Conservation (phyloP, 805 yeast species). For the Metschnikowia amazonensis region DNA sequence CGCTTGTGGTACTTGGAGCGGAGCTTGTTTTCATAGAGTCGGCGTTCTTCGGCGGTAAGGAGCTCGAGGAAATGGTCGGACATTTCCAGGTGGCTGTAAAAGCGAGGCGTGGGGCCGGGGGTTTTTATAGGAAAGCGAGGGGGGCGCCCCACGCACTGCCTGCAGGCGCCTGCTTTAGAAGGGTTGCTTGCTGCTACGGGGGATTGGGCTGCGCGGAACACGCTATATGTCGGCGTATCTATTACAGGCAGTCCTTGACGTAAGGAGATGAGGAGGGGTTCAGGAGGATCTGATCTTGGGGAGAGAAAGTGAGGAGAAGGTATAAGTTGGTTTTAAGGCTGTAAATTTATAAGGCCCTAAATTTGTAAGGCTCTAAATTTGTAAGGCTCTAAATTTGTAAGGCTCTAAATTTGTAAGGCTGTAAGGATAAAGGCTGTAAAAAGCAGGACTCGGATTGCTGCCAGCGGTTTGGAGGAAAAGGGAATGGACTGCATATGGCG, state of each 20-base stretch:
- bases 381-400: too few relatives aligned
- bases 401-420: too few relatives aligned
- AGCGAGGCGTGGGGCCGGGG: neutral
- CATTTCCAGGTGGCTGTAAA: neutral
- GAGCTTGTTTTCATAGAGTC: conserved; percentile 32
- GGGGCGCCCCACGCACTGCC: conserved; percentile 1
- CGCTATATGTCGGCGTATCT: neutral
- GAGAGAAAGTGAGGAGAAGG: too few relatives aligned
- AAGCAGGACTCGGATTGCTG: too few relatives aligned
- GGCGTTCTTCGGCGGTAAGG: conserved; percentile 37
- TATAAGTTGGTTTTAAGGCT: too few relatives aligned
- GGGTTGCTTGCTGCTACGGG: conserved; percentile 4
- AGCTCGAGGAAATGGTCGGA: conserved; percentile 13
- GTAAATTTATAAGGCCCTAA: too few relatives aligned
- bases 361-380: too few relatives aligned
- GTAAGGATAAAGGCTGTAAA: too few relatives aligned
- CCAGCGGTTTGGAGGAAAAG: too few relatives aligned
- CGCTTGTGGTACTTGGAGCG: conserved; percentile 63
- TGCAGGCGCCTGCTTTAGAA: neutral
- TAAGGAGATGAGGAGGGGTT: too few relatives aligned
- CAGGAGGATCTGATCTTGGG: too few relatives aligned
- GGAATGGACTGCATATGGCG: too few relatives aligned
- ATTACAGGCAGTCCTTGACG: neutral
- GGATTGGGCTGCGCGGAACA: conserved; percentile 1
- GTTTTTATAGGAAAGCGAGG: neutral